Percentiles rank a stretch among this genome's conserved stretches.
phyloP scores from a whole-genome alignment of 2,329 filamentous ascomycete species.

The Albifimbria verrucaria region DNA sequence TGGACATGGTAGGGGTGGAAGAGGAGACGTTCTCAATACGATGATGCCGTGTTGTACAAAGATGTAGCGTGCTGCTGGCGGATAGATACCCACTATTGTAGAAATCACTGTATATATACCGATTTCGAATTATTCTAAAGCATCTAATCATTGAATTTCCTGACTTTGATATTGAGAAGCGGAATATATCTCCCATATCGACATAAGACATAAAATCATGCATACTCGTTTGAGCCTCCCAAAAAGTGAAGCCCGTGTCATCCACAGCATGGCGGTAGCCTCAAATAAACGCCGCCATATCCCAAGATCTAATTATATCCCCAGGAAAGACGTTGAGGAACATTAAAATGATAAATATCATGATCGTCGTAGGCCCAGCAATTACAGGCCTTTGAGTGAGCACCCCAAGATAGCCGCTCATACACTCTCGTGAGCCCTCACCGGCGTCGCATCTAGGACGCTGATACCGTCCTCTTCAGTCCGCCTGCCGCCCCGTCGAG shows the following conservation, averaged over 20 bases:
- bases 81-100: no score
- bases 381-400: no score
- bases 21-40: conserved; percentile 28
- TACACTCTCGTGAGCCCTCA: conserved; percentile 36
- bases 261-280: no score
- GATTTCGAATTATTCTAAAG: no score
- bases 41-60: no score
- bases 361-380: no score
- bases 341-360: background rate
- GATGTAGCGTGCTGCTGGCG: no score
- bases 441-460: conserved; percentile 30
- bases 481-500: conserved; percentile 13
- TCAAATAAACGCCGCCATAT: background rate
- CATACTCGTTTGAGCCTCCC: background rate
- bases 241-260: no score
- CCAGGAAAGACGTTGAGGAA: background rate
- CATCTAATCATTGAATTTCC: background rate
- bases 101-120: no score
- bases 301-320: background rate
- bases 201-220: background rate
- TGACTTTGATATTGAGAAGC: no score
- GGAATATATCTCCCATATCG: background rate
- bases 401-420: conserved; percentile 14
- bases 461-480: conserved; percentile 31
- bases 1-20: conserved; percentile 14